A percentile compares a stretch with the other conserved stretches of the same genome.
phyloP scores from a whole-genome alignment of 352 stramenopile species.

The Phytopythium mirpurense region DNA sequence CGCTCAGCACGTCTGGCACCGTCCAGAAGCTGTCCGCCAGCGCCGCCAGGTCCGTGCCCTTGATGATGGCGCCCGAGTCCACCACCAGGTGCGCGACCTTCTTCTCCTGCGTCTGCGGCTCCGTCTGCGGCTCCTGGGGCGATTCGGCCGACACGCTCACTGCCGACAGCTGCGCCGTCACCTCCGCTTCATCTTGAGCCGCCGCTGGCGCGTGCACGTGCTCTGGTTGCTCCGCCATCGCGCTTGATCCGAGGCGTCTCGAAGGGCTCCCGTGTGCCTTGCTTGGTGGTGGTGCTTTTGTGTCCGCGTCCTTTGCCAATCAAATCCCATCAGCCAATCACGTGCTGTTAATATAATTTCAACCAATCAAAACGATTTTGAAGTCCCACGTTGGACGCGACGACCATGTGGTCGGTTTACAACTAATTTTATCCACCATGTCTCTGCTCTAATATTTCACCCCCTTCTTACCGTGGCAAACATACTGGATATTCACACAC shows the following conservation, averaged over 20 bases:
- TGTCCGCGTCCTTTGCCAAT: constrained; percentile 30
- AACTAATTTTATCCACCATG: constrained; percentile 12
- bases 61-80: constrained; percentile 87
- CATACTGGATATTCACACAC: not conserved
- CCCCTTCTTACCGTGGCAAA: constrained; percentile 3
- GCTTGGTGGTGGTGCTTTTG: constrained; percentile 6
- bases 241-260: not conserved
- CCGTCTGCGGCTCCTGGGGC: constrained; percentile 2
- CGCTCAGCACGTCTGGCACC: constrained; percentile 73
- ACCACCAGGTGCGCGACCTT: constrained; percentile 79
- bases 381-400: not conserved
- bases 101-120: constrained; percentile 25
- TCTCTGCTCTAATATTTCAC: constrained; percentile 12
- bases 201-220: constrained; percentile 18
- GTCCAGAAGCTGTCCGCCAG: constrained; percentile 88
- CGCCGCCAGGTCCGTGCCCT: constrained; percentile 66
- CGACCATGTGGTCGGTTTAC: constrained; percentile 5
- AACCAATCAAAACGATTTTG: constrained; percentile 19
- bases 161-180: constrained; percentile 6
- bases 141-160: constrained; percentile 6
- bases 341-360: constrained; percentile 4
- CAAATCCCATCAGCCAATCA: constrained; percentile 16
- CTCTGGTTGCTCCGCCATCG: constrained; percentile 11
- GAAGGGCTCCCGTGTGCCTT: not conserved
- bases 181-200: constrained; percentile 13